Evolutionary conservation across 208 protist genomes (phyloP), one percentile per base, ranked within the genome.

Genomic region (Wallacemonas sp.): DNA sequence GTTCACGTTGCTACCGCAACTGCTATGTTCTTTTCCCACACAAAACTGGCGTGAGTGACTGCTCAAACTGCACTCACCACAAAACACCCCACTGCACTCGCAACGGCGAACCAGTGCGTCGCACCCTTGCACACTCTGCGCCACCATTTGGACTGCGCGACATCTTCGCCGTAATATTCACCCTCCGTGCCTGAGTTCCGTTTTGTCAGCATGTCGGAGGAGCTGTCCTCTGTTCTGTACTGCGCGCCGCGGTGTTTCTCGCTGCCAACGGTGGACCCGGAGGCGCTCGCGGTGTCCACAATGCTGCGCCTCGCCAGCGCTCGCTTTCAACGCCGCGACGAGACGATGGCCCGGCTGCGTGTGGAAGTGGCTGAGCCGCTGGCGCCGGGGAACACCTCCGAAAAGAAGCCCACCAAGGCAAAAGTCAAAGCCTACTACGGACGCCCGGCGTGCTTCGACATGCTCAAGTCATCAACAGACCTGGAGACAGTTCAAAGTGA

Each of bases 251-350:
- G 61, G 30, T 39, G 36, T 27, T 68, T 95, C n/a, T 42, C 73
- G 17, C 70, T 93, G 30, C 90, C 87, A 17, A 84, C 80, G 2
- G 78, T 71, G 17, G 87, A 93, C 70, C 90, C 90, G 17, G 63
- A 75, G 33, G 82, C 83, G 1, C 66, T 95, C 21, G 80, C 83
- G 13, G 63, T 91, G 17, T 79, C 93, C 67, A 78, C 73, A 24
- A 77, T 90, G 71, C 68, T 95, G 24, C 84, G 86, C 26, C 73
- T 91, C 38, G 39, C 63, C 1, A 53, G 73, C 0, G 78, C 73
- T 6, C 82, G 79, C 19, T 87, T 76, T 67, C 65, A 66, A 12
- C 74, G 60, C 54, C 46, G 46, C 6, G 79, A 89, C 42, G 73
- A 68, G 17, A 57, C 65, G 17, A 57, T 89, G 19, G 32, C 39